Conservation (phyloP, 805 yeast species). For the Brettanomyces anomalus region DNA sequence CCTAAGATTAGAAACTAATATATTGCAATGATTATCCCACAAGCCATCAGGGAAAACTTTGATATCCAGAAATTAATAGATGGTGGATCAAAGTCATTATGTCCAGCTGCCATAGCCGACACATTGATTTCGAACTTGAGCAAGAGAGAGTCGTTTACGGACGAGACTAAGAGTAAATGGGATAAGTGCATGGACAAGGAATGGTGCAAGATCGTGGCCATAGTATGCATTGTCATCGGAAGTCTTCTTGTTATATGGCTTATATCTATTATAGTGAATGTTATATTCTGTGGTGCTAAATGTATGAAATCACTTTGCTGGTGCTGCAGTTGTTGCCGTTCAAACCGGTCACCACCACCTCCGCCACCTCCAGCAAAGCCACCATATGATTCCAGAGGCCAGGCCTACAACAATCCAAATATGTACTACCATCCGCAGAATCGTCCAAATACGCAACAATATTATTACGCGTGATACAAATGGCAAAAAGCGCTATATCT, state of each 20-base stretch:
- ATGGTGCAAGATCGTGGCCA: constrained; percentile 68
- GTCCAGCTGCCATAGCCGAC: constrained; percentile 15
- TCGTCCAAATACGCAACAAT: constrained; percentile 1
- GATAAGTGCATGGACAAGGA: constrained; percentile 73
- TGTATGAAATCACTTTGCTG: constrained; percentile 46
- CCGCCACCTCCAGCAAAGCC: constrained; percentile 2
- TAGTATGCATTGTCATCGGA: constrained; percentile 60
- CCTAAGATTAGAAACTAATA: neutral
- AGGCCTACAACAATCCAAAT: constrained; percentile 22
- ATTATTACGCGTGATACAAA: constrained; percentile 1
- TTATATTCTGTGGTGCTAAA: constrained; percentile 48
- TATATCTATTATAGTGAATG: constrained; percentile 43
- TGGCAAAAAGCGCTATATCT: too few relatives aligned
- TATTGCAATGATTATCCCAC: constrained; percentile 11
- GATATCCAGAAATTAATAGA: constrained; percentile 8
- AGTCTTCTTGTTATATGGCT: constrained; percentile 47
- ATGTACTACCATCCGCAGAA: constrained; percentile 23
- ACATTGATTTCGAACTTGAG: constrained; percentile 2
- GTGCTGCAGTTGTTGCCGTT: constrained; percentile 29
- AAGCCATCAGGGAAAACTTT: constrained; percentile 13
- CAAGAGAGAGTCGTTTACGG: constrained; percentile 9
- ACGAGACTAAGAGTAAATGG: constrained; percentile 34
- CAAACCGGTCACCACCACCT: constrained; percentile 1
- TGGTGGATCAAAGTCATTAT: constrained; percentile 7
- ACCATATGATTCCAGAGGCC: constrained; percentile 6